phyloP scores from a whole-genome alignment of 176 grass and related monocot species.

The Cymbopogon citratus region DNA sequence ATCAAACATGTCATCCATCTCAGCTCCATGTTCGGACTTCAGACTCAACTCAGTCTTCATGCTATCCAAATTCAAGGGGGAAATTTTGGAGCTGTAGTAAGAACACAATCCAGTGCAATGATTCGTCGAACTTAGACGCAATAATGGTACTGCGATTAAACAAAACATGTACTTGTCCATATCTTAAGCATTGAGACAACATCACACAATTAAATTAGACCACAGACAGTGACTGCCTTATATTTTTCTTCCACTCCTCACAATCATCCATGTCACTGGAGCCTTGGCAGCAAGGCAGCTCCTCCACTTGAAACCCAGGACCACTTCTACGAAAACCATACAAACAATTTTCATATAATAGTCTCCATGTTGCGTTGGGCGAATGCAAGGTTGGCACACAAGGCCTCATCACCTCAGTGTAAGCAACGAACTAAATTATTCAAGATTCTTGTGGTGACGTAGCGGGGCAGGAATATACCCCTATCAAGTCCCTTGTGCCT shows the following conservation, averaged over 20 bases:
- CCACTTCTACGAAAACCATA: slow-evolving; percentile 18
- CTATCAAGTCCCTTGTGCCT: slow-evolving; percentile 24
- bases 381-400: slow-evolving; percentile 32
- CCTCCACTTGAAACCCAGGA: slow-evolving; percentile 12
- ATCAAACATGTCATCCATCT: neutral
- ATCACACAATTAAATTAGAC: slow-evolving; percentile 22
- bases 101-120: neutral
- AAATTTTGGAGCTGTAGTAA: neutral
- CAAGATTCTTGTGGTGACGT: slow-evolving; percentile 39
- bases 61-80: neutral
- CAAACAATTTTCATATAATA: neutral
- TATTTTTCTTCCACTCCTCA: slow-evolving; percentile 12
- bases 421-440: slow-evolving; percentile 27
- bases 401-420: slow-evolving; percentile 11
- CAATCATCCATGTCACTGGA: slow-evolving; percentile 22
- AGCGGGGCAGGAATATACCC: slow-evolving; percentile 34
- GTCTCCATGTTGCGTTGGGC: slow-evolving; percentile 14
- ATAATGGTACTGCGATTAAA: slow-evolving; percentile 24
- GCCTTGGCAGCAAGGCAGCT: slow-evolving; percentile 17
- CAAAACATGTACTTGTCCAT: slow-evolving; percentile 18
- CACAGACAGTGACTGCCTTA: slow-evolving; percentile 23
- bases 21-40: slow-evolving; percentile 7
- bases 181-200: slow-evolving; percentile 24
- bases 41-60: neutral
- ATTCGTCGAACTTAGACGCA: slow-evolving; percentile 11